Evolutionary conservation across 78 protist genomes (phyloP), one percentile per base, ranked within the genome.

Genomic region (Cavenderia fasciculata): DNA sequence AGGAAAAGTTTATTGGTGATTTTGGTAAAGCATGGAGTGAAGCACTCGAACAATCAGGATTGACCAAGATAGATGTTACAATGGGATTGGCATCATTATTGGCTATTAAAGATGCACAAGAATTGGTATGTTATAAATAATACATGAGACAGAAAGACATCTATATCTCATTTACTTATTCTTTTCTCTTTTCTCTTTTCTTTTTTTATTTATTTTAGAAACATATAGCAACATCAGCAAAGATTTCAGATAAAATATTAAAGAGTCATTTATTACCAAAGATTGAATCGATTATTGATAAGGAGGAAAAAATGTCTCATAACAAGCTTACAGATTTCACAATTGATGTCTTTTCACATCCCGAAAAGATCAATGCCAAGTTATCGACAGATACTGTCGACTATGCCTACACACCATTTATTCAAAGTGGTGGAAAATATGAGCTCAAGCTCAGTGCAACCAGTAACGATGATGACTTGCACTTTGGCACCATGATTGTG

Each of bases 341-440:
- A 4, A 33, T 59, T 1, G 78, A 47, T 27, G 52, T 78, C 2
- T 86, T 77, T 27, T 43, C 25, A 3, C 12, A 68, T 14, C 95
- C 95, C 36, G 91, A 63, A 34, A 84, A 59, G 54, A 59, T 93
- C 7, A 69, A 74, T 18, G 34, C 36, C 29, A 56, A 75, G 52
- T 44, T 92, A 23, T 25, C 75, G 27, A 49, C 19, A 6, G 95
- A 91, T 2, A 46, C 29, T 56, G 69, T 93, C 1, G 95, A 94
- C 41, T 43, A 72, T 36, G 69, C 91, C 33, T 86, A 93, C 41
- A 65, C 75, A 19, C 98, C 98, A 21, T 92, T 96, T 69, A 92
- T 96, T 68, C 97, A 94, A 69, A 54, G 89, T 63, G 98, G 98
- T 51, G 96, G 95, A 36, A 25, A 23, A 23, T 92, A 95, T 69